Conservation (phyloP, 2,329 filamentous ascomycete species). For the Pleoardoris graminearum region DNA sequence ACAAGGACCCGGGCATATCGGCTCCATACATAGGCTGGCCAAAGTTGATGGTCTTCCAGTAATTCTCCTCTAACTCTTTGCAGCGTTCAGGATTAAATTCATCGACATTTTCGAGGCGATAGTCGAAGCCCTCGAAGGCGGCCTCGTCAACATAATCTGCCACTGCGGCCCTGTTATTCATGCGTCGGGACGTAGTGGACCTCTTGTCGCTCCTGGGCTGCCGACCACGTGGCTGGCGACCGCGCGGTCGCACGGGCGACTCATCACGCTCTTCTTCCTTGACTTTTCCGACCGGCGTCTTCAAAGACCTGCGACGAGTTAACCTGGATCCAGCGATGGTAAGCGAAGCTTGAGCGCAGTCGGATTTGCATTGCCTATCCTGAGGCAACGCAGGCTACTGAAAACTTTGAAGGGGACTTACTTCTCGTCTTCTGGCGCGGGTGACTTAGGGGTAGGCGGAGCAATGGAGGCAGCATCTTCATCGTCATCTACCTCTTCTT, state of each 20-base stretch:
- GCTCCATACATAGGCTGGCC: constrained; percentile 94
- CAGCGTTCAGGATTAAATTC: constrained; percentile 91
- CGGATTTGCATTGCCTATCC: too few species aligned
- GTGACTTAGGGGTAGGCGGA: constrained; percentile 50
- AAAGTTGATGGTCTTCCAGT: constrained; percentile 97
- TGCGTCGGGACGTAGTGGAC: constrained; percentile 82
- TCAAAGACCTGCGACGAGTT: constrained; percentile 1
- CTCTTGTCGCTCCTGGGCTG: constrained; percentile 49
- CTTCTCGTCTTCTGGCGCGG: constrained; percentile 48
- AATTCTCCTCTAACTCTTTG: constrained; percentile 89
- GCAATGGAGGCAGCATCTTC: constrained; percentile 38
- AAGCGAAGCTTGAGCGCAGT: too few species aligned
- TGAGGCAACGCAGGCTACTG: background rate
- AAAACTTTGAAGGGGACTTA: background rate
- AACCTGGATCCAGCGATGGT: background rate
- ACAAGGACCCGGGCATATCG: constrained; percentile 93
- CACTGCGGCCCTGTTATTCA: constrained; percentile 79
- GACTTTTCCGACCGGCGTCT: constrained; percentile 23
- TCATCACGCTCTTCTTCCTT: constrained; percentile 47
- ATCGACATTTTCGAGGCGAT: constrained; percentile 77
- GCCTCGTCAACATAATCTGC: constrained; percentile 84
- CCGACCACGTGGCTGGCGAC: constrained; percentile 51
- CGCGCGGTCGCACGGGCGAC: constrained; percentile 59
- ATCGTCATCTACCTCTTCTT: constrained; percentile 37
- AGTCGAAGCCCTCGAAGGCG: constrained; percentile 89